phyloP scores from a whole-genome alignment of 2,329 filamentous ascomycete species.

The Huntiella bhutanensis region DNA sequence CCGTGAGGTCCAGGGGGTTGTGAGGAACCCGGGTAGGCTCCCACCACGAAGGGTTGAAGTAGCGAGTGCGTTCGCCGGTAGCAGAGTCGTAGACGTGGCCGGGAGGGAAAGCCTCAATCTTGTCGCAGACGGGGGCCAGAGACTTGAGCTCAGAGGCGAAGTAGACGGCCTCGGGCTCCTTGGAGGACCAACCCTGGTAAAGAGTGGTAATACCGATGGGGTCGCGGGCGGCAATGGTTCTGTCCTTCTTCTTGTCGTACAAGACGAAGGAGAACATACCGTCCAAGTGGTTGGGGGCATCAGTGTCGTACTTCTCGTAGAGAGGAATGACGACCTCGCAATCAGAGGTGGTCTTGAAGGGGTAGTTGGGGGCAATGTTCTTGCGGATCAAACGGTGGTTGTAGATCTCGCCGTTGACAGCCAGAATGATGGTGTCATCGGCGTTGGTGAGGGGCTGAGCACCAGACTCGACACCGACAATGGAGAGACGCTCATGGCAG shows the following conservation, averaged over 20 bases:
- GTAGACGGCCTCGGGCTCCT: constrained; percentile 69
- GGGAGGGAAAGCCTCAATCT: constrained; percentile 83
- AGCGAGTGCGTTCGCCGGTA: constrained; percentile 66
- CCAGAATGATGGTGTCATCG: constrained; percentile 71
- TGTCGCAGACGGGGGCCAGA: constrained; percentile 81
- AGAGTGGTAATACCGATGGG: constrained; percentile 95
- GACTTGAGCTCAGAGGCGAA: constrained; percentile 97
- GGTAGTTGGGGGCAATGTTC: constrained; percentile 61
- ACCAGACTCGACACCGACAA: constrained; percentile 92
- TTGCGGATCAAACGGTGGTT: constrained; percentile 95
- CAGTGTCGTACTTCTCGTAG: constrained; percentile 81
- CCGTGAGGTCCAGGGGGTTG: constrained; percentile 65
- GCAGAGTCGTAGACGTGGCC: constrained; percentile 93
- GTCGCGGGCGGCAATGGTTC: constrained; percentile 82
- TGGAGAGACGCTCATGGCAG: constrained; percentile 91
- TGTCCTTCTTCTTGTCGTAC: constrained; percentile 87
- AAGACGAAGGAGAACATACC: constrained; percentile 99
- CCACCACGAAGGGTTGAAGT: constrained; percentile 88
- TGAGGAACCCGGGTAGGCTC: constrained; percentile 62
- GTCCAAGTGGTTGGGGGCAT: constrained; percentile 83
- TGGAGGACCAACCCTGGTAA: constrained; percentile 81
- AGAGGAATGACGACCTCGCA: constrained; percentile 98
- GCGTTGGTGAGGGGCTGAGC: constrained; percentile 90
- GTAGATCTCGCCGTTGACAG: constrained; percentile 99
- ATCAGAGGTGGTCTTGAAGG: constrained; percentile 97